These are phyloP conservation scores for Carex scoparia DNA, from an alignment of 176 grass and related monocot genomes.

Conservation along the genomic window DNA sequence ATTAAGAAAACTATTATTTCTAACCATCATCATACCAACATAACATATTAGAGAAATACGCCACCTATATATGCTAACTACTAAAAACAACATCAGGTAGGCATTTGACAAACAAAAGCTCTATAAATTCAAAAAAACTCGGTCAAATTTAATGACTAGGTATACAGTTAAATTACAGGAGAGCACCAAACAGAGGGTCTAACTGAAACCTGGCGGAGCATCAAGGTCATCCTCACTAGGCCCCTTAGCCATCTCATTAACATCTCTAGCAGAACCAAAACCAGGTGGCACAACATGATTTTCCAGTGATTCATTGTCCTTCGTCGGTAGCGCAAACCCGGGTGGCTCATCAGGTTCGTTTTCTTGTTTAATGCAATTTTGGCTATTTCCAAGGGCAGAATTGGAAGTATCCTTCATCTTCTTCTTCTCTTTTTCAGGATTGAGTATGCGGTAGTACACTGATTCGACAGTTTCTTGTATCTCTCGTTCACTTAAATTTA, in stretches of 20 bases:
- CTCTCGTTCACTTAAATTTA: slow-evolving; percentile 15
- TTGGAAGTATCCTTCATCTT: background rate
- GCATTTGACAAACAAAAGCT: background rate
- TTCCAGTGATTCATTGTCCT: background rate
- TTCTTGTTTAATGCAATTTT: slow-evolving; percentile 10
- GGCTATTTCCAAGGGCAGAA: background rate
- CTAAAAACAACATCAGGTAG: background rate
- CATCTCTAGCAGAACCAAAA: slow-evolving; percentile 1
- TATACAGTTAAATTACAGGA: background rate
- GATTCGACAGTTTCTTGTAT: slow-evolving; percentile 12
- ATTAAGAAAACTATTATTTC: background rate
- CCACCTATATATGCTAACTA: background rate
- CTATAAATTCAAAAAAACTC: background rate
- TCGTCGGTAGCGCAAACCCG: background rate
- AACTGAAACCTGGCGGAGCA: slow-evolving; percentile 23
- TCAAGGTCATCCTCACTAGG: slow-evolving; percentile 15
- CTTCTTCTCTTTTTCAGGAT: slow-evolving; percentile 14
- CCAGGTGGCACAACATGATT: slow-evolving; percentile 5
- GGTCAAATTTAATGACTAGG: background rate
- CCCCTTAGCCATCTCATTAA: background rate
- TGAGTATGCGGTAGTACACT: slow-evolving; percentile 9
- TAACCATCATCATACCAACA: background rate
- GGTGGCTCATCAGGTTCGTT: slow-evolving; percentile 21
- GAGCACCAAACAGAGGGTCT: background rate
- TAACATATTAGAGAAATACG: background rate